These are phyloP conservation scores for Penicillium lividum DNA, from an alignment of 495 filamentous ascomycete species.

Conservation along the genomic window DNA sequence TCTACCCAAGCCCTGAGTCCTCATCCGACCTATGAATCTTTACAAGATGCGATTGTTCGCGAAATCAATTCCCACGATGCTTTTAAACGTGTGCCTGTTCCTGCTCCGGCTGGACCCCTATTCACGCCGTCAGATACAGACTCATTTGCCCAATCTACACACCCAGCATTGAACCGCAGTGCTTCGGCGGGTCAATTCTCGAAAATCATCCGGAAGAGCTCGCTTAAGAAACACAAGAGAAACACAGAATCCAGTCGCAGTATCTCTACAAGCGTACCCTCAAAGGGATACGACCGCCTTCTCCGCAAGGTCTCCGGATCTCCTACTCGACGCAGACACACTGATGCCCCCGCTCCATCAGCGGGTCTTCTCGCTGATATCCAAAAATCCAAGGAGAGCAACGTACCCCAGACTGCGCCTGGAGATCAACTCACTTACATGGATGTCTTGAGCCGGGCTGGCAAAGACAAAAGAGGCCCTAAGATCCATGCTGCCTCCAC, in stretches of 20 bases:
- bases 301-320: slow-evolving; percentile 23
- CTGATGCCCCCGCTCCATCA: slow-evolving; percentile 41
- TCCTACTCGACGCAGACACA: slow-evolving; percentile 39
- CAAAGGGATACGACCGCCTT: slow-evolving; percentile 25
- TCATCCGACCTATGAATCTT: slow-evolving; percentile 44
- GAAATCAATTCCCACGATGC: slow-evolving; percentile 53
- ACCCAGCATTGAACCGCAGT: slow-evolving; percentile 22
- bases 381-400: slow-evolving; percentile 10
- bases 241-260: slow-evolving; percentile 36
- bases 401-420: slow-evolving; percentile 1
- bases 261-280: slow-evolving; percentile 35
- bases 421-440: slow-evolving; percentile 37
- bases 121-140: slow-evolving; percentile 39
- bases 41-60: slow-evolving; percentile 49
- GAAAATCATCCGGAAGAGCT: slow-evolving; percentile 35
- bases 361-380: slow-evolving; percentile 34
- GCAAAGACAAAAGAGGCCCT: slow-evolving; percentile 2
- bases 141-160: slow-evolving; percentile 23
- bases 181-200: slow-evolving; percentile 33
- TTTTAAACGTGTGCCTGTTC: slow-evolving; percentile 40
- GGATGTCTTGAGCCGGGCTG: slow-evolving; percentile 33
- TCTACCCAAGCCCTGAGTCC: slow-evolving; percentile 33
- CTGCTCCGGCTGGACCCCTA: slow-evolving; percentile 32
- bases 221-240: slow-evolving; percentile 37
- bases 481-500: background rate